These are phyloP conservation scores for Coffea canephora DNA, from an alignment of 257 asterid genomes.

Conservation along the genomic window DNA sequence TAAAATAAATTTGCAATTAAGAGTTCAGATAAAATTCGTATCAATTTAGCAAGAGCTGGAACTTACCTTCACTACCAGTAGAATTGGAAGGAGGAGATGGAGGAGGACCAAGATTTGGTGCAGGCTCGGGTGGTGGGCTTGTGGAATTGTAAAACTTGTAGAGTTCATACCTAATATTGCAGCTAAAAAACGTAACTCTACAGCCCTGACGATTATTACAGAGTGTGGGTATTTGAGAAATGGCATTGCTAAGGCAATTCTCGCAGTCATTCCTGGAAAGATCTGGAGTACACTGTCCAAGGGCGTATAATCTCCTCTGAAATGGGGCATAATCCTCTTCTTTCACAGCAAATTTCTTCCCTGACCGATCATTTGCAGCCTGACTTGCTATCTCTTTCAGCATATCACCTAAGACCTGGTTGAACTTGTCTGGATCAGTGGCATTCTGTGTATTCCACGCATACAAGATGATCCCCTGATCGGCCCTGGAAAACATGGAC, in stretches of 20 bases:
- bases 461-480: too few species aligned
- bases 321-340: neutral
- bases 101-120: neutral
- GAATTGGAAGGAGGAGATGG: neutral
- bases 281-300: conserved; percentile 33
- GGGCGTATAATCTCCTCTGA: neutral
- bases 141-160: conserved; percentile 1
- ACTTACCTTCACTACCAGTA: neutral
- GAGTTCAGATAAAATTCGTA: too few species aligned
- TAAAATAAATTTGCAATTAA: too few species aligned
- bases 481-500: too few species aligned
- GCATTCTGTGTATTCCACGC: too few species aligned
- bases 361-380: neutral
- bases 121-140: neutral
- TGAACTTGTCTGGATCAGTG: too few species aligned
- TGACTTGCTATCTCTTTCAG: neutral
- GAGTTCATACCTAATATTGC: conserved; percentile 22
- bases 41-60: too few species aligned
- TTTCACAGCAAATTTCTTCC: conserved; percentile 11
- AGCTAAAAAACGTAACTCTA: conserved; percentile 15
- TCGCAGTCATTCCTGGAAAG: conserved; percentile 5
- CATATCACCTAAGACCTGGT: neutral
- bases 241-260: conserved; percentile 1
- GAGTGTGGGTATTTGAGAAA: neutral
- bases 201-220: conserved; percentile 4